Percentiles rank a stretch among this genome's conserved stretches.
Conservation (phyloP, 257 asterid species). For the Thymus mandschuricus region DNA sequence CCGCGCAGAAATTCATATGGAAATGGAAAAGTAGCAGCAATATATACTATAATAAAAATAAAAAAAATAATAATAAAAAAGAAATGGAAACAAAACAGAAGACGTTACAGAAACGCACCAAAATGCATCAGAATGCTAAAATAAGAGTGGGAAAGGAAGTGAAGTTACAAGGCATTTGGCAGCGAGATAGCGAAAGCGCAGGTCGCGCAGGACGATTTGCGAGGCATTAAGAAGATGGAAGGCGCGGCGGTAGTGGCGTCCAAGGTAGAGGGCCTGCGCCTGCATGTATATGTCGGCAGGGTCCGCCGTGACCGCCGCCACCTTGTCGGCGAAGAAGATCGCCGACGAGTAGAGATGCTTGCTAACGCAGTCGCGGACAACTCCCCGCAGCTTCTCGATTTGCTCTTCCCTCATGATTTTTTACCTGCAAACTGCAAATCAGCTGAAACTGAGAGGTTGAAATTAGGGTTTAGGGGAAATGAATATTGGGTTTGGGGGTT, state of each 20-base stretch:
- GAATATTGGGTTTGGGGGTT: conserved; percentile 38
- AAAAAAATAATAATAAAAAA: no score
- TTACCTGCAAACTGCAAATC: background rate
- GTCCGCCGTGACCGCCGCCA: conserved; percentile 93
- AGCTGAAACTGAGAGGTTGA: conserved; percentile 15
- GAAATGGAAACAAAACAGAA: background rate
- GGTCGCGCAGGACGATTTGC: conserved; percentile 95
- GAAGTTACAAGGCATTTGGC: conserved; percentile 89
- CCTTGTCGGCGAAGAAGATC: conserved; percentile 95
- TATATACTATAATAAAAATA: no score
- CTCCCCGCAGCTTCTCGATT: conserved; percentile 87
- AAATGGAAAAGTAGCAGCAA: conserved; percentile 1
- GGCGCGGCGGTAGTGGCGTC: conserved; percentile 94
- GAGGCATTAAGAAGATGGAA: conserved; percentile 97
- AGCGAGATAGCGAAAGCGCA: conserved; percentile 95
- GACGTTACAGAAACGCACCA: background rate
- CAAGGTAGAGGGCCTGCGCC: conserved; percentile 97
- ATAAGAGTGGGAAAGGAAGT: conserved; percentile 10
- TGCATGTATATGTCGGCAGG: conserved; percentile 99
- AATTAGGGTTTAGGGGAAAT: conserved; percentile 29
- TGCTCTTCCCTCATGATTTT: conserved; percentile 80
- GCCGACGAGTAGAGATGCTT: conserved; percentile 97
- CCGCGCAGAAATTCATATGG: conserved; percentile 7
- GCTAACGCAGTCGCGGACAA: conserved; percentile 95
- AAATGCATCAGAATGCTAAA: conserved; percentile 2